These are phyloP conservation scores for Dimargaris cristalligena DNA, from an alignment of 192 early-diverging fungal species.

Conservation along the genomic window DNA sequence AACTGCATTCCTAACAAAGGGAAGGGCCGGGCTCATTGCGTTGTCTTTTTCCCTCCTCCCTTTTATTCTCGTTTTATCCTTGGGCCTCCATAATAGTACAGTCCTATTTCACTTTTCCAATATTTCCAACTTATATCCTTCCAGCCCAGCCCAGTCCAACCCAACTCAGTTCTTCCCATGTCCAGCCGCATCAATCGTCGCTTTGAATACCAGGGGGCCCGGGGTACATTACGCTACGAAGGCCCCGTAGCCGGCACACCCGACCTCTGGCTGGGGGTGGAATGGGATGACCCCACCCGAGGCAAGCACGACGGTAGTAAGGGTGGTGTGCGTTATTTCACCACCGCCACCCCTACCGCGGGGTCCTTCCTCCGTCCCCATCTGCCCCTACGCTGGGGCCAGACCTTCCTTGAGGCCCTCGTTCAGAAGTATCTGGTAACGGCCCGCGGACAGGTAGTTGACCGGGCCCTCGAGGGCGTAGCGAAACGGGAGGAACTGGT, in stretches of 20 bases:
- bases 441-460: not conserved
- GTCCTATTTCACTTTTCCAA: too few species aligned
- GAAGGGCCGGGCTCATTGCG: too few species aligned
- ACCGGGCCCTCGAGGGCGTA: not conserved
- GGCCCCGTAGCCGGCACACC: slow-evolving; percentile 19
- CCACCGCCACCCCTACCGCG: not conserved
- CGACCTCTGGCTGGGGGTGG: slow-evolving; percentile 27
- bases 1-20: too few species aligned
- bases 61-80: too few species aligned
- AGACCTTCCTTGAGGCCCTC: not conserved
- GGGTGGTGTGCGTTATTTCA: slow-evolving; percentile 19
- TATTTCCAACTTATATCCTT: too few species aligned
- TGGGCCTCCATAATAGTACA: too few species aligned
- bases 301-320: slow-evolving; percentile 29
- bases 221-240: slow-evolving; percentile 24
- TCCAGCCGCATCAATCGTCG: slow-evolving; percentile 16
- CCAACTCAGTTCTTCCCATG: too few species aligned
- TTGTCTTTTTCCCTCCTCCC: too few species aligned
- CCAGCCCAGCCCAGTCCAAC: too few species aligned
- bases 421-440: slow-evolving; percentile 1
- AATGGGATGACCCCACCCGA: slow-evolving; percentile 19
- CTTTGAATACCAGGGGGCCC: slow-evolving; percentile 18
- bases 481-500: not conserved
- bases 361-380: not conserved
- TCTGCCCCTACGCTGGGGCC: not conserved